Base-by-base conservation (phyloP, 2,329 filamentous ascomycete genomes). In the Cladophialophora carrionii region DNA sequence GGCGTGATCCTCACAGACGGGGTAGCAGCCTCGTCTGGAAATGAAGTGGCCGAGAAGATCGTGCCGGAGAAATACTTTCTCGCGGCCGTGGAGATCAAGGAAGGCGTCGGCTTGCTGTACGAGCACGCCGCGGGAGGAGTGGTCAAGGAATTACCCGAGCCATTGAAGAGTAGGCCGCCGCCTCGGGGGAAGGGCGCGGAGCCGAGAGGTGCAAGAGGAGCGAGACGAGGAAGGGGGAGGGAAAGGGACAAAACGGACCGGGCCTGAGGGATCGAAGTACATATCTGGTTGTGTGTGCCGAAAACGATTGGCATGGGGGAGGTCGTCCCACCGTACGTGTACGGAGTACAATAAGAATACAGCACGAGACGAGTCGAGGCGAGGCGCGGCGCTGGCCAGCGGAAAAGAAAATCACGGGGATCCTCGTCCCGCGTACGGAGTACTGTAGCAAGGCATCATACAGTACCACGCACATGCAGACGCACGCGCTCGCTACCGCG, bases 61-160 rank as follows among this genome's bases (percentile, higher is more conserved):
- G 80, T 96, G 69, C 83, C 86, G 32, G 76, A 84, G 22, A 82
- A 83, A 71, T 91, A 88, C 73, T 94, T 96, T 73, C 84, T 85
- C 78, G 84, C 86, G 73, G 92, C 94, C 0, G 80, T 90, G 53
- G 79, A 96, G 72, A 88, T 92, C 83, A 85, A 85, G 74, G 84
- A 89, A 71, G 92, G 92, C 0, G 79, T 86, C 72, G 83, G 88
- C 9, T 87, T 92, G 73, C 78, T 94, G 71, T 91, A 90, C 59
- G n/a, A 29, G 46, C 80, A 82, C 54, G 81, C 78, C 0, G 80
- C 90, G 26, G 82, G 82, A 69, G 78, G 79, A 31, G 77, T 77
- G 61, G 76, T 74, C 78, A 84, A 73, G 83, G 85, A 81, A 63
- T 67, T 80, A 59, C 79, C 79, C 17, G 78, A 73, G 59, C 71